Percentiles rank a stretch among this genome's conserved stretches.
phyloP scores from a whole-genome alignment of 2,329 filamentous ascomycete species.

The Hyphodiscus sp. region DNA sequence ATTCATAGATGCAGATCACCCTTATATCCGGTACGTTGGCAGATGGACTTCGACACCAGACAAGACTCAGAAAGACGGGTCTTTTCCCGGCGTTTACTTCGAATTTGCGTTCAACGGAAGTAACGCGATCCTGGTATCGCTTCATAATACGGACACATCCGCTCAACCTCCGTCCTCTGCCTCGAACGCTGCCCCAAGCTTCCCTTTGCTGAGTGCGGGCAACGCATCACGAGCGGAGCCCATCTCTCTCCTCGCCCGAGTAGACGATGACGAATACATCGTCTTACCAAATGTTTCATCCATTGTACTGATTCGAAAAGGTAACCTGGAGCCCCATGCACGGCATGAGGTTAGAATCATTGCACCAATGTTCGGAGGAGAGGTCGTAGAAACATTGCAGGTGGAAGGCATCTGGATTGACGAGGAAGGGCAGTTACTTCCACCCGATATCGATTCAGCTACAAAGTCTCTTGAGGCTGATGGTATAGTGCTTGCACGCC shows the following conservation, averaged over 20 bases:
- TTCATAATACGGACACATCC: constrained; percentile 10
- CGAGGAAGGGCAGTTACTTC: constrained; percentile 15
- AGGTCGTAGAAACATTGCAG: constrained; percentile 18
- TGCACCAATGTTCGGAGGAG: constrained; percentile 20
- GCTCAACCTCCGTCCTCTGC: not conserved
- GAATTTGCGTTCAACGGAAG: constrained; percentile 20
- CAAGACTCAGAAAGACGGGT: constrained; percentile 18
- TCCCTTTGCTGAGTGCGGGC: constrained; percentile 8
- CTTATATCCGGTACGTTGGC: constrained; percentile 22
- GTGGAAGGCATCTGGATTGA: constrained; percentile 24
- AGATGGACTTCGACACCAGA: constrained; percentile 19
- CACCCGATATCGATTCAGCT: not conserved
- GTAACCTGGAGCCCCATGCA: constrained; percentile 10
- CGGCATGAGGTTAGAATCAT: constrained; percentile 21
- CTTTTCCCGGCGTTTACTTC: constrained; percentile 25
- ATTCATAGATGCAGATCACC: constrained; percentile 19
- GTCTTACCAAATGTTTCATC: constrained; percentile 21
- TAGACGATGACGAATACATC: constrained; percentile 24
- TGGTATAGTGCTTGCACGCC: not conserved
- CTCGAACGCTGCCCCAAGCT: not conserved
- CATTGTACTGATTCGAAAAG: constrained; percentile 12
- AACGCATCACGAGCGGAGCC: constrained; percentile 16
- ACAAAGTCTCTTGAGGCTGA: not conserved
- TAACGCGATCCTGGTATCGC: constrained; percentile 17
- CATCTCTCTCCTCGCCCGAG: constrained; percentile 21